These are phyloP conservation scores for Diaporthe aspalathi DNA, from an alignment of 2,329 filamentous ascomycete species.

Conservation along the genomic window DNA sequence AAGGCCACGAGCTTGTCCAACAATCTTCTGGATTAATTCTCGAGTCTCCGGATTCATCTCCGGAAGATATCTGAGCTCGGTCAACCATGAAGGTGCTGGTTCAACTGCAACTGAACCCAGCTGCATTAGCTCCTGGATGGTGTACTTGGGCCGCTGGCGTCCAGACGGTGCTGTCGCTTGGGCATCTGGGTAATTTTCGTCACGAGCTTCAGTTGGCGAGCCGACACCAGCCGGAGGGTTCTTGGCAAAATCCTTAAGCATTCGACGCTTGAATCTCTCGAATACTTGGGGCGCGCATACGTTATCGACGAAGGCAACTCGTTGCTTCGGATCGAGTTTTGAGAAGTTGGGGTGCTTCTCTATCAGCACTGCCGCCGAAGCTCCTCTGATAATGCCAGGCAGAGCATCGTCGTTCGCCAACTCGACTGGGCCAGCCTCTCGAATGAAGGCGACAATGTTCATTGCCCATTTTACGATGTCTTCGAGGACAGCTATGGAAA, in stretches of 20 bases:
- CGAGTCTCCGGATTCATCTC: background rate
- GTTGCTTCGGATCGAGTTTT: background rate
- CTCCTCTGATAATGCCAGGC: constrained; percentile 27
- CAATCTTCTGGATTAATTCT: background rate
- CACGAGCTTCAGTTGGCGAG: background rate
- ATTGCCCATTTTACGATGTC: constrained; percentile 23
- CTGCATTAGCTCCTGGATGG: background rate
- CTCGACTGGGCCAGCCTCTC: constrained; percentile 4
- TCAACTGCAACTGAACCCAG: background rate
- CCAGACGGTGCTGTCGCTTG: background rate
- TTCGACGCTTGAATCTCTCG: constrained; percentile 5
- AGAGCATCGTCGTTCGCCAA: background rate
- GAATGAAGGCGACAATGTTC: background rate
- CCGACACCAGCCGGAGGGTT: background rate
- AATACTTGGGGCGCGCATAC: background rate
- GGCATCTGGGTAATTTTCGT: background rate
- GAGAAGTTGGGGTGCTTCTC: constrained; percentile 1
- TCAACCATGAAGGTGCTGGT: background rate
- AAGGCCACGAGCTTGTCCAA: background rate
- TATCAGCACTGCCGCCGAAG: constrained; percentile 6
- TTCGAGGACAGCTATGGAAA: background rate
- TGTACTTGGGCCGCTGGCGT: background rate
- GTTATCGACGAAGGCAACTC: background rate
- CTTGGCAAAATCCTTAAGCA: background rate
- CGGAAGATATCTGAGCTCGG: constrained; percentile 6